Base-by-base conservation (phyloP, 441 rosid genomes). In the Pelargonium myrrhifolium region DNA sequence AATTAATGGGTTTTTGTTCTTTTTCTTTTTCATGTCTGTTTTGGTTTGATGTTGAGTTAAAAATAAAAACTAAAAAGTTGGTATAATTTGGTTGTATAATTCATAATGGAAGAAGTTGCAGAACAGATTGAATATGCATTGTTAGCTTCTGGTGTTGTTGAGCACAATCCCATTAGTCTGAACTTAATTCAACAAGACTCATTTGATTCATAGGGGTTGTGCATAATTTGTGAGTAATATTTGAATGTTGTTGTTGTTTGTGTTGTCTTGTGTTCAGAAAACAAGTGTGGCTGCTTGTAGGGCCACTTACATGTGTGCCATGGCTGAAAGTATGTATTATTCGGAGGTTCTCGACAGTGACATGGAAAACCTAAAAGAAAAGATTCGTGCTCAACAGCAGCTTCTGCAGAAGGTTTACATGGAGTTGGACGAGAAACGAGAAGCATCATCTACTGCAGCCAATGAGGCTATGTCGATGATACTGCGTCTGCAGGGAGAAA, bases 381-480 rank as follows among this genome's bases (percentile, higher is more conserved):
- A 90, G 4, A 84, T 88, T 62, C 75, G 65, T 65, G 83, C 87
- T n/a, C 96, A 93, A 47, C 95, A 88, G 26, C 89, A 83, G 63
- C 93, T 93, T 73, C 84, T 93, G 67, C 97, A 84, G 53, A 79
- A 80, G 70, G 89, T 91, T 51, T 79, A 81, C 51, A 37, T 62
- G 0, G 99, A 93, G 40, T 74, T 93, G 60, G 99, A 93, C 73
- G 87, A 76, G 22, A 97, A 93, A 78, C 82, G 96, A 12, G 99
- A 93, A 75, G 85, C 99, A 6, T 78, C 97, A 3, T 73, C 93
- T 0, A 76, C 88, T 0, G 97, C 97, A 2, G 85, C 94, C 1
- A 85, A 84, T 28, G 97, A 93, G 59, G 93, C 99, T 14, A 75
- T 93, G 28, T 85, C 99, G 0, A 91, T 91, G 99, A 93, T 93